These are phyloP conservation scores for Fraxinus pennsylvanica DNA, from an alignment of 257 asterid genomes.

Conservation along the genomic window DNA sequence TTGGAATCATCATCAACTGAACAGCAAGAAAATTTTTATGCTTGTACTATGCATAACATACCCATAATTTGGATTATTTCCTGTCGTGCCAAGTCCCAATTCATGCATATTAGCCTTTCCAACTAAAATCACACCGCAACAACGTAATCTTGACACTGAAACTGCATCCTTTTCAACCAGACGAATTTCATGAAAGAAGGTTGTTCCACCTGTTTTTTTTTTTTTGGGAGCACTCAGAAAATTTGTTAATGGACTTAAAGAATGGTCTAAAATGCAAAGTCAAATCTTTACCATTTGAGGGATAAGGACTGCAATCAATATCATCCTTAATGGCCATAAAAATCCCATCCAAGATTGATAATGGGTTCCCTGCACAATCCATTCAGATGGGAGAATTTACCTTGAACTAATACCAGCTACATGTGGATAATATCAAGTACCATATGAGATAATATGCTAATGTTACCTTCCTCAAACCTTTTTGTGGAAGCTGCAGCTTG, in stretches of 20 bases:
- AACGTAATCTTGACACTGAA: slow-evolving; percentile 76
- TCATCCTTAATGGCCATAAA: slow-evolving; percentile 97
- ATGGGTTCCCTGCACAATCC: slow-evolving; percentile 69
- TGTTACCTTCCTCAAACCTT: slow-evolving; percentile 91
- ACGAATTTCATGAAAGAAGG: slow-evolving; percentile 82
- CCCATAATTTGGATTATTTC: slow-evolving; percentile 96
- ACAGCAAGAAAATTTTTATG: neutral
- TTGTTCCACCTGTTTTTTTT: slow-evolving; percentile 67
- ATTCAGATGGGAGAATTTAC: slow-evolving; percentile 25
- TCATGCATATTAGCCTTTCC: slow-evolving; percentile 99
- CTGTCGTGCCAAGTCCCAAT: slow-evolving; percentile 94
- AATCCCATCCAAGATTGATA: slow-evolving; percentile 88
- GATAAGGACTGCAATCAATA: slow-evolving; percentile 85
- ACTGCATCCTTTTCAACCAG: slow-evolving; percentile 72
- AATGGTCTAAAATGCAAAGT: slow-evolving; percentile 16
- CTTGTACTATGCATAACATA: slow-evolving; percentile 33
- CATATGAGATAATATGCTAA: neutral
- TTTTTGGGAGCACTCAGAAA: slow-evolving; percentile 15
- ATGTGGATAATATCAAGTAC: neutral
- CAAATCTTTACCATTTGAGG: slow-evolving; percentile 66
- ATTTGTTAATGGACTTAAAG: slow-evolving; percentile 12
- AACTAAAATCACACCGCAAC: slow-evolving; percentile 87
- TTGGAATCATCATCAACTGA: neutral
- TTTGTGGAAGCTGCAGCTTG: slow-evolving; percentile 94
- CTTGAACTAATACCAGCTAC: slow-evolving; percentile 7